Base-by-base conservation (phyloP, 1,139 yeast species). In the Geotrichum histeridarum region DNA sequence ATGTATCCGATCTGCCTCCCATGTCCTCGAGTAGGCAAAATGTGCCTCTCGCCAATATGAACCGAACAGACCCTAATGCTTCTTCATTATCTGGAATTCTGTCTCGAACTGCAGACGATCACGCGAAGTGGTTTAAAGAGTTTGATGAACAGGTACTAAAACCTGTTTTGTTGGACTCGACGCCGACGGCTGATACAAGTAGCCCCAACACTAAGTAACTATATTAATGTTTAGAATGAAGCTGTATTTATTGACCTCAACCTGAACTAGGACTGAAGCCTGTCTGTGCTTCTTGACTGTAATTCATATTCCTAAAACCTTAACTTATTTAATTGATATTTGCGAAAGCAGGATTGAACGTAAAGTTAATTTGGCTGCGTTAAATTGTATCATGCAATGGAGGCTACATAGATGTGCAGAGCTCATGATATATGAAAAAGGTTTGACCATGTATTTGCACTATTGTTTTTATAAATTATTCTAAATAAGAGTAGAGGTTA, bases 111-210 rank as follows among this genome's bases (percentile, higher is more conserved):
- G 82, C 87, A 6, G 94, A 86, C 63, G 89, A 84, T 58, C 88
- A 84, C 58, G 86, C 94, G 11, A 83, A 82, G 64, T 93, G 99
- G 97, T 93, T 93, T 70, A 84, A 89, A 30, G 85, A 83, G 63
- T 88, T 93, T 68, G 99, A 93, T 68, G 96, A 93, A 63, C 87
- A 89, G 67, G 94, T 93, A n/a, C 77, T 93, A 62, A 94, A 93
- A 69, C 99, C 99, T 0, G 98, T 93, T 0, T 77, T 93, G 56
- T 77, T 93, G 59, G 99, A 93, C 64, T 49, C 61, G 1, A 63
- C 63, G 3, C 64, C 64, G 12, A 45, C 45, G 41, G 53, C 36
- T 18, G 51, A 49, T n/a, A 32, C 55, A 1, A 39, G 42, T 15
- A 46, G 32, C 33, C 49, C 49, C 6, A 45, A 45, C 9, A 14